Base-by-base conservation (phyloP, 345 rosid species). In the Erodium maritimum region DNA sequence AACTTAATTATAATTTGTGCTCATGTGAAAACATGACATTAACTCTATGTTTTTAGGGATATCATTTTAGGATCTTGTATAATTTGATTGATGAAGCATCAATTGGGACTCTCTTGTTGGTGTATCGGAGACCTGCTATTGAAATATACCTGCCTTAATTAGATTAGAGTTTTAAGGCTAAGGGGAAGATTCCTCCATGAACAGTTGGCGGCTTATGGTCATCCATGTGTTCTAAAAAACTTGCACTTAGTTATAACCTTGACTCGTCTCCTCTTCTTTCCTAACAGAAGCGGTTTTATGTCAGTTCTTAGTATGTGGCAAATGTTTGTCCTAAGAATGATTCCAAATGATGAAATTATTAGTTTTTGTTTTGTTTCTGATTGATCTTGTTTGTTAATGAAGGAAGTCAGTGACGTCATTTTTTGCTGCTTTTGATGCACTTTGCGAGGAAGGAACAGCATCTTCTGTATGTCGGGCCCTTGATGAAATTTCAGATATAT, bases 361-460 rank as follows among this genome's bases (percentile, higher is more conserved):
- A 42, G 34, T 29, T 42, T 29, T 29, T 29, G 48, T 42, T n/a
- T n/a, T n/a, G 14, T 42, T 7, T 42, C 48, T 42, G 48, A 42
- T 42, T 12, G 16, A 20, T 54, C 24, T 54, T 14, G 24, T 21
- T 20, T 54, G 22, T 16, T 54, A 18, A 67, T 81, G 68, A 69
- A 93, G 99, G 87, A 86, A 87, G 74, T 83, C 99, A 13, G 95
- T 69, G 42, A 58, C 91, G 29, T 77, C 94, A 18, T 89, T 93
- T 72, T 93, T 93, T 58, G 84, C 82, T 55, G 80, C 88, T 2
- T 89, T 73, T 74, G 99, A 93, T 78, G 89, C 86, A 3, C 82
- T 93, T 5, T 89, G 89, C 52, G 99, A 93, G 74, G 99, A 93
- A 82, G 99, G 96, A 68, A 85, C 81, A 34, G 88, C 99, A 59